Conservation (phyloP, 495 filamentous ascomycete genomes). For the Apodospora peruviana region DNA sequence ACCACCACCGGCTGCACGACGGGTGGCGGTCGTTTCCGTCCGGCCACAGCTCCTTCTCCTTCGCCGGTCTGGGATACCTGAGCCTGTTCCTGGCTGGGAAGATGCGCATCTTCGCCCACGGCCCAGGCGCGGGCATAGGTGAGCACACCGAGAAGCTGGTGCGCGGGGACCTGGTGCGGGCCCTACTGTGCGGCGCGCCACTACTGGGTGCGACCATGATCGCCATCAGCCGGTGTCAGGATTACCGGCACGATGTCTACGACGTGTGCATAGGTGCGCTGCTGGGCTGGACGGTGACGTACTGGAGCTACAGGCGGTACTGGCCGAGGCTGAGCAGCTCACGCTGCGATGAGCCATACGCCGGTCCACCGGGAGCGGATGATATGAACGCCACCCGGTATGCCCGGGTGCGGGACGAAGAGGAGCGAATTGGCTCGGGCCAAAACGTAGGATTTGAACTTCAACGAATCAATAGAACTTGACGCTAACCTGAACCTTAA, state of each 20-base stretch:
- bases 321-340: constrained; percentile 46
- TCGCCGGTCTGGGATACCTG: constrained; percentile 79
- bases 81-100: constrained; percentile 75
- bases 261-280: constrained; percentile 77
- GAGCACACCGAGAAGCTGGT: constrained; percentile 22
- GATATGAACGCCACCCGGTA: constrained; percentile 11
- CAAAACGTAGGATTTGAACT: constrained; percentile 28
- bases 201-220: constrained; percentile 78
- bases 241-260: constrained; percentile 92
- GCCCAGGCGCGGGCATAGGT: constrained; percentile 27
- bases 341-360: constrained; percentile 47
- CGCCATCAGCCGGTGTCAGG: constrained; percentile 83
- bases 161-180: constrained; percentile 55
- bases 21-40: constrained; percentile 92
- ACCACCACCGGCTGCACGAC: constrained; percentile 77
- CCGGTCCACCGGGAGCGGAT: constrained; percentile 20
- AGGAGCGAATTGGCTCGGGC: constrained; percentile 17
- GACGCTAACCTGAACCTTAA: constrained; percentile 17
- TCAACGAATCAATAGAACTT: constrained; percentile 5
- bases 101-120: constrained; percentile 70
- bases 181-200: constrained; percentile 62
- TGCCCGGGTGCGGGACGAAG: constrained; percentile 27
- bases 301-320: constrained; percentile 74
- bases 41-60: constrained; percentile 82
- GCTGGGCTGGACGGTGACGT: constrained; percentile 68